Evolutionary conservation across 805 yeast species (phyloP), one percentile per base, ranked within the genome.

Genomic region (Groenewaldozyma salmanticensis): DNA sequence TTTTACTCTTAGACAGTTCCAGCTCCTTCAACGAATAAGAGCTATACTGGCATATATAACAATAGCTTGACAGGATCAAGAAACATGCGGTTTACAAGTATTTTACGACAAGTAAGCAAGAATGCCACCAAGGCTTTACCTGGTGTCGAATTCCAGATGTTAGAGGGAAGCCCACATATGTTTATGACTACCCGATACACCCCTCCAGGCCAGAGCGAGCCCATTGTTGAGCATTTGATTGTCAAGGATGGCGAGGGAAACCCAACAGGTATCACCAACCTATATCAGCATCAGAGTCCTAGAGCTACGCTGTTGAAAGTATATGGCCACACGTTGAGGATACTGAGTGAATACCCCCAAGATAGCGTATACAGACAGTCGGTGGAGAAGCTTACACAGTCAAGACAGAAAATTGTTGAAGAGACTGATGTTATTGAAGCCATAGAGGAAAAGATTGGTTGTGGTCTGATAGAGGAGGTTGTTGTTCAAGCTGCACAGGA

Each of bases 401-500:
- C 80, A 56, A 75, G 95, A 57, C 68, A 80, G 57, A 65, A 67
- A 34, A 67, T 81, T 38, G 94, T 83, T 17, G 77, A 81, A 57
- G 54, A 62, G 35, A 72, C 72, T 46, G 84, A 77, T 49, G 72
- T 76, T 40, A 62, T 71, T 33, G 81, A 72, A 52, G 73, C 68
- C 47, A 81, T 85, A 51, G 95, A 85, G 65, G 64, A 68, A 48
- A 64, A 75, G 58, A 79, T 85, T 48, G 94, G 94, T 16, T 77
- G 80, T 47, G 95, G 95, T 1, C 72, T 85, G 53, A 78, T 84
- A 48, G 95, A 85, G 64, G 94, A 85, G 66, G 65, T 85, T 44
- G 57, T 85, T 42, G 70, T 83, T 45, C 94, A 85, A 66, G 94
- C 94, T 13, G 73, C 78, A 52, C 92, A 83, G 45, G 95, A 85